Conservation (phyloP, 306 rosid genomes). For the Prunus mume region DNA sequence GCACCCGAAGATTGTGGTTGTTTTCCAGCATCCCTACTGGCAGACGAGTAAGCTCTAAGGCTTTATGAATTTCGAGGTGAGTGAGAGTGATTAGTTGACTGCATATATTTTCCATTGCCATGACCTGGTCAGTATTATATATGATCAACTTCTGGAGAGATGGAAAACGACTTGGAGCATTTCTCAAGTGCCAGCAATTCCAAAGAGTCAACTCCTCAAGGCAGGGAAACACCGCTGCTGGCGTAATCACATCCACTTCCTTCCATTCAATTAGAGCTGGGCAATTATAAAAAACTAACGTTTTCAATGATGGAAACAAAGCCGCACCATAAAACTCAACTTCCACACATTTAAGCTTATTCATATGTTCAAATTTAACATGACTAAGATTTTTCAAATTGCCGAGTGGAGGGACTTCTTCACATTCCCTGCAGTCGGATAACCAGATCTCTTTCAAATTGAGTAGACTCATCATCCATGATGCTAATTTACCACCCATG, state of each 20-base stretch:
- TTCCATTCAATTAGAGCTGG: not conserved
- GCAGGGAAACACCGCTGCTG: not conserved
- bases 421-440: fast-evolving
- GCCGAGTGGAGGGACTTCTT: not conserved
- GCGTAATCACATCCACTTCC: not conserved
- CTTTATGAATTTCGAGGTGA: fast-evolving
- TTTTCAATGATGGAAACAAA: not conserved
- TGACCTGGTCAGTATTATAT: fast-evolving
- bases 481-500: not conserved
- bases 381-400: not conserved
- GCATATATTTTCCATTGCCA: not conserved
- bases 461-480: not conserved
- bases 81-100: not conserved
- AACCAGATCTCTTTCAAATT: not conserved
- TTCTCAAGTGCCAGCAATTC: not conserved
- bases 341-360: not conserved
- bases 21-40: not conserved
- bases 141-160: not conserved
- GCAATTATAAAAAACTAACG: fast-evolving
- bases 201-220: not conserved
- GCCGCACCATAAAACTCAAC: not conserved
- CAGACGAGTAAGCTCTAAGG: not conserved
- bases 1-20: not conserved
- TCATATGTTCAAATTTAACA: fast-evolving
- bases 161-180: not conserved